A percentile compares a stretch with the other conserved stretches of the same genome.
phyloP scores from a whole-genome alignment of 2,329 filamentous ascomycete species.

The Aureobasidium subglaciale region DNA sequence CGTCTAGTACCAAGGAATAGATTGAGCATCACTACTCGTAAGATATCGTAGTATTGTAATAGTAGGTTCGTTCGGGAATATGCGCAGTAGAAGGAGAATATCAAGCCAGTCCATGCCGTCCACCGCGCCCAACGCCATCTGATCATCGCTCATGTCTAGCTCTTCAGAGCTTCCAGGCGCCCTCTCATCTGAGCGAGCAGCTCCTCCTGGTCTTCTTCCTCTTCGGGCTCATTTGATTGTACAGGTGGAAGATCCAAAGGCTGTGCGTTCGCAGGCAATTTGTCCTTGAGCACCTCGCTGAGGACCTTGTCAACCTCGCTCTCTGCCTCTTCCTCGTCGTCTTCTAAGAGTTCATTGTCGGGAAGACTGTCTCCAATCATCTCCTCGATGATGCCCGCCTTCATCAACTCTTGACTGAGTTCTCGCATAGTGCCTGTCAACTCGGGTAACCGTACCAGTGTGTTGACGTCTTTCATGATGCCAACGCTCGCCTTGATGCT shows the following conservation, averaged over 20 bases:
- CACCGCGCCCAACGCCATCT: slow-evolving; percentile 8
- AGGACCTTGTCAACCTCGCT: slow-evolving; percentile 87
- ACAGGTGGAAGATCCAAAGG: slow-evolving; percentile 41
- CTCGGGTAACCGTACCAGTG: slow-evolving; percentile 74
- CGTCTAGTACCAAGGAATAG: no score
- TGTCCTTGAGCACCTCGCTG: slow-evolving; percentile 81
- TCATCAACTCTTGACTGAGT: slow-evolving; percentile 78
- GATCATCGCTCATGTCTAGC: slow-evolving; percentile 42
- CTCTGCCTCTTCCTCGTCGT: slow-evolving; percentile 68
- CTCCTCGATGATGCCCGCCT: slow-evolving; percentile 95
- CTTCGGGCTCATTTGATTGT: slow-evolving; percentile 54
- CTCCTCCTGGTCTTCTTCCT: slow-evolving; percentile 80
- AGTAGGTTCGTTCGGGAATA: not conserved
- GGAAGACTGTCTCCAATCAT: slow-evolving; percentile 86
- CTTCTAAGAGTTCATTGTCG: slow-evolving; percentile 61
- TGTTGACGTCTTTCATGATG: slow-evolving; percentile 97
- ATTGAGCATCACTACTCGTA: no score
- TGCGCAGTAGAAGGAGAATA: not conserved
- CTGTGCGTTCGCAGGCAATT: slow-evolving; percentile 57
- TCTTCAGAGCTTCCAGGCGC: slow-evolving; percentile 82
- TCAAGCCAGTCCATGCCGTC: not conserved
- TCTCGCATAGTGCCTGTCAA: slow-evolving; percentile 85
- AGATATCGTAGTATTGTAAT: not conserved
- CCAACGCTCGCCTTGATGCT: slow-evolving; percentile 78
- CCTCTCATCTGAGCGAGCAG: slow-evolving; percentile 94